Evolutionary conservation across 2,329 filamentous ascomycete species (phyloP).

Genomic region (Plectosphaerella plurivora): DNA sequence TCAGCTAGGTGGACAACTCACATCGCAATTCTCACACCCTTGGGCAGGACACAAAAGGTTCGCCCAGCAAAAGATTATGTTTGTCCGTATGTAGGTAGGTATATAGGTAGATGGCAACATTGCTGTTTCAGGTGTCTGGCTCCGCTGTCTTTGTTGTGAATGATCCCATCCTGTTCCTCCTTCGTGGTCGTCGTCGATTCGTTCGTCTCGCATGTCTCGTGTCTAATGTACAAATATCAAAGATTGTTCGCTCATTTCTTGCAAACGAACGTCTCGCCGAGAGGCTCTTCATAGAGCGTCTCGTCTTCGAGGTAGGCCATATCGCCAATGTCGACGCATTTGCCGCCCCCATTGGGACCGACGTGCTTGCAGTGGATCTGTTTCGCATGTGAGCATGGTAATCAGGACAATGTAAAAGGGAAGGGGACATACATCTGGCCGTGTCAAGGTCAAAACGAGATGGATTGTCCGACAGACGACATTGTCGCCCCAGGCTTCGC

Average conservation of each 20-base stretch:
- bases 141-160: too few species aligned
- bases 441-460: constrained; percentile 25
- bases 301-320: constrained; percentile 19
- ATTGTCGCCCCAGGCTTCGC: constrained; percentile 38
- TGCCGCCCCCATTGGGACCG: constrained; percentile 21
- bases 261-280: constrained; percentile 20
- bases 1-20: too few species aligned
- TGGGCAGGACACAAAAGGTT: too few species aligned
- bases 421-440: constrained; percentile 19
- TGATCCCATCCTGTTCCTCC: not conserved
- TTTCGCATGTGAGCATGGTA: not conserved
- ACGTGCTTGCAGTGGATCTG: constrained; percentile 23
- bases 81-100: too few species aligned
- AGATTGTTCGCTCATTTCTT: constrained; percentile 4
- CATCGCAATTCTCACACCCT: too few species aligned
- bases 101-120: too few species aligned
- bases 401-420: not conserved
- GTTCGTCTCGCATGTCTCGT: not conserved
- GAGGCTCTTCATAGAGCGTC: constrained; percentile 13
- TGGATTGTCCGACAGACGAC: constrained; percentile 36
- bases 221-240: not conserved
- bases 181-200: not conserved
- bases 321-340: constrained; percentile 19
- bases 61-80: too few species aligned
- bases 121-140: too few species aligned